Percentiles rank a stretch among this genome's conserved stretches.
Evolutionary conservation across 2,329 filamentous ascomycete species (phyloP).

Genomic region (Sclerotinia minor): DNA sequence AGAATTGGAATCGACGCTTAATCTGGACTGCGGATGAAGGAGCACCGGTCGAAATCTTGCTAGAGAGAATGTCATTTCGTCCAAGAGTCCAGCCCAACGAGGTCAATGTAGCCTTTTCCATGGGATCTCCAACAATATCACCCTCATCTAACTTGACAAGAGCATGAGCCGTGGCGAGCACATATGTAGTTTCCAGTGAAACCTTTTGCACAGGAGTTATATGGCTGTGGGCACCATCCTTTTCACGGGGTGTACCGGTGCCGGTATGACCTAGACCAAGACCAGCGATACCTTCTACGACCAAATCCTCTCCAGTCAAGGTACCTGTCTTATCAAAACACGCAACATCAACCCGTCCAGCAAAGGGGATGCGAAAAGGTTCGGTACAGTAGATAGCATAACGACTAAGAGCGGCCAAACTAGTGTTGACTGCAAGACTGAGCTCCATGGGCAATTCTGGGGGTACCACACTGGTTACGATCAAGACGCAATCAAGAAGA

Average conservation of each 20-base stretch:
- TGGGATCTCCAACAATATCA: constrained; percentile 95
- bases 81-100: constrained; percentile 94
- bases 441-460: constrained; percentile 98
- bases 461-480: constrained; percentile 97
- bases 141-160: constrained; percentile 95
- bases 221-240: constrained; percentile 79
- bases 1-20: constrained; percentile 97
- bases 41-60: constrained; percentile 56
- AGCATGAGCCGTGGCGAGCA: constrained; percentile 91
- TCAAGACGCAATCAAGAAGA: constrained; percentile 93
- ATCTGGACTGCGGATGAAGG: constrained; percentile 81
- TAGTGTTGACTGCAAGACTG: constrained; percentile 95
- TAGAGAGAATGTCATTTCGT: constrained; percentile 78
- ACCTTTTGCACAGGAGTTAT: constrained; percentile 71
- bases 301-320: constrained; percentile 90
- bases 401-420: constrained; percentile 88
- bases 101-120: constrained; percentile 93
- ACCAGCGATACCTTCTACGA: constrained; percentile 95
- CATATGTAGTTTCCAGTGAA: constrained; percentile 81
- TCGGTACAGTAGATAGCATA: constrained; percentile 98
- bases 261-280: constrained; percentile 70
- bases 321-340: constrained; percentile 99
- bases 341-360: constrained; percentile 90
- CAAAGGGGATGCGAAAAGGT: constrained; percentile 96
- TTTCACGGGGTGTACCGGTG: constrained; percentile 64